Evolutionary conservation across 2,329 filamentous ascomycete genomes (phyloP), one percentile per base, ranked within the genome.

Genomic region (Neoscytalidium dimidiatum): DNA sequence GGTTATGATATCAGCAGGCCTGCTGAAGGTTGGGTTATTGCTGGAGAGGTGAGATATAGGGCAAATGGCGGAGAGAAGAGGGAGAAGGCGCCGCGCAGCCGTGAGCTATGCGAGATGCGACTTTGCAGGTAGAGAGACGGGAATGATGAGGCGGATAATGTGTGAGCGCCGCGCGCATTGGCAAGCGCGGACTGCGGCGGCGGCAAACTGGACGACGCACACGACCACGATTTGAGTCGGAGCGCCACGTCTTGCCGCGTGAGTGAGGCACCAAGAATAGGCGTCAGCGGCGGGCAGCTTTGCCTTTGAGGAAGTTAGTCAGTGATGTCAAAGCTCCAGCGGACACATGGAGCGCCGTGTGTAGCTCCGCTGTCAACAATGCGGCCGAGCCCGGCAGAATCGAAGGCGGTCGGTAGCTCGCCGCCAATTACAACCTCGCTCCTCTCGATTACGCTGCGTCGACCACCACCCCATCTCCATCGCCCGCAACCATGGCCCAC

Each of bases 401-500:
- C 33, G 21, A 3, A 14, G 58, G 43, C 58, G 43, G 31, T 62
- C 28, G 33, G 33, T 11, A 26, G 33, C 8, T 5, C 28, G 33
- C 43, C 57, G 43, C 58, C 58, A 62, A 62, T 62, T 33, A 29
- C 31, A 62, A 57, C 52, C 52, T 57, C 52, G 35, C 21, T 28
- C 23, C 52, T 49, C 44, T 62, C 19, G 58, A 29, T 62, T 38
- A 51, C 46, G 31, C 58, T 38, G 31, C 58, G 31, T n/a, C 58
- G 19, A 35, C 58, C 28, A 62, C 58, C 58, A 62, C 29, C 57
- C 43, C 57, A 62, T 62, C 19, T 51, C 44, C 44, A 38, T 13
- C 31, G 41, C 41, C 26, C 73, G 73, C 74, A 73, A 68, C 69
- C 69, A 78, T 78, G 76, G 74, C 75, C 69, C 33, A 64, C n/a